Evolutionary conservation across 306 rosid species (phyloP).

Genomic region (Prunus mira): DNA sequence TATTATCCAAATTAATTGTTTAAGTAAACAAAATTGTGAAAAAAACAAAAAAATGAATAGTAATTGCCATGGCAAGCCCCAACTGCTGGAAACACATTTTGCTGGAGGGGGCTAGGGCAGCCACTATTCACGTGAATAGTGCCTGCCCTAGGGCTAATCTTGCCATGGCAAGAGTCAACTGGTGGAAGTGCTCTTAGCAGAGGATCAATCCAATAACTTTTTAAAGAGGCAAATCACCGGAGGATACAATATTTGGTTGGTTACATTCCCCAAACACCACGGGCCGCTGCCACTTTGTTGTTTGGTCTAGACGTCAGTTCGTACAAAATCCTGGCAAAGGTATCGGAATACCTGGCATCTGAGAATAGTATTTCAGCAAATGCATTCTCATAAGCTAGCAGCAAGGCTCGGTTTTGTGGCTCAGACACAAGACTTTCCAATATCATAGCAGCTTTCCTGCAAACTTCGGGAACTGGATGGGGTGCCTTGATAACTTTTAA

Average conservation of each 20-base stretch:
- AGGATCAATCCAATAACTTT: constrained; percentile 7
- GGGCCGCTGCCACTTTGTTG: constrained; percentile 75
- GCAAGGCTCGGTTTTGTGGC: constrained; percentile 77
- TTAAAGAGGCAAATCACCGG: constrained; percentile 3
- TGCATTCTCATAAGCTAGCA: constrained; percentile 87
- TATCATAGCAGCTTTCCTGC: constrained; percentile 94
- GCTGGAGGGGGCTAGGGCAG: no score
- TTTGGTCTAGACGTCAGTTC: constrained; percentile 89
- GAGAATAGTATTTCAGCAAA: constrained; percentile 88
- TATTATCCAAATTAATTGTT: no score
- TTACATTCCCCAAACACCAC: constrained; percentile 99
- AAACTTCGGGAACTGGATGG: constrained; percentile 89
- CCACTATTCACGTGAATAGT: no score
- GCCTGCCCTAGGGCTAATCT: no score
- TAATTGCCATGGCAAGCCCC: no score
- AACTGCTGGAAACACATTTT: no score
- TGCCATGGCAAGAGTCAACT: no score
- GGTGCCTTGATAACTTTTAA: constrained; percentile 80
- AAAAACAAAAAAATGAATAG: no score
- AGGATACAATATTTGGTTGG: constrained; percentile 3
- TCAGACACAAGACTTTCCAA: constrained; percentile 92
- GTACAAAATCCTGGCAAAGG: constrained; percentile 85
- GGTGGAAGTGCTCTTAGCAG: no score
- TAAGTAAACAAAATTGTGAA: no score
- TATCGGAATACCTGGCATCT: constrained; percentile 76